phyloP scores from a whole-genome alignment of 1,139 yeast species.

The Eremothecium cymbalariae region DNA sequence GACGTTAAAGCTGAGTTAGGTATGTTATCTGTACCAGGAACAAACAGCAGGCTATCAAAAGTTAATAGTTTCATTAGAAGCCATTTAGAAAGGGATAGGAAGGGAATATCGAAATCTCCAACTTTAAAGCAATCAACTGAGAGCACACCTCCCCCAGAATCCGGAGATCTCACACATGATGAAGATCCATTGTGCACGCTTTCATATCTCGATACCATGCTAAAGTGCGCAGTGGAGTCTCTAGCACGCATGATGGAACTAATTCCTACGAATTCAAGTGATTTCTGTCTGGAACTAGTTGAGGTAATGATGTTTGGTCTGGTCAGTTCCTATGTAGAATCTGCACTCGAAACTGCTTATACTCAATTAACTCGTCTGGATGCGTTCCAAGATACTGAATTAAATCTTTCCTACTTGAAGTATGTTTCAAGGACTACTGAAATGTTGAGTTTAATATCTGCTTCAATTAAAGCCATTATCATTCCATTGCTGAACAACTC shows the following conservation, averaged over 20 bases:
- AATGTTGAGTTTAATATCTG: constrained; percentile 58
- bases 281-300: constrained; percentile 56
- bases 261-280: constrained; percentile 54
- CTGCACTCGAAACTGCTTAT: constrained; percentile 66
- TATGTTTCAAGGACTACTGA: constrained; percentile 53
- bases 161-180: constrained; percentile 22
- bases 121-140: constrained; percentile 24
- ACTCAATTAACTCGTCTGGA: constrained; percentile 36
- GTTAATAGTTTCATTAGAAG: constrained; percentile 36
- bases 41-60: constrained; percentile 32
- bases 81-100: constrained; percentile 34
- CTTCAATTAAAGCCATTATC: constrained; percentile 62
- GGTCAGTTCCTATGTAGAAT: constrained; percentile 66
- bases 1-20: constrained; percentile 16
- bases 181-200: constrained; percentile 36
- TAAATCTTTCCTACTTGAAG: constrained; percentile 38
- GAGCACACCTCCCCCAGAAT: constrained; percentile 10
- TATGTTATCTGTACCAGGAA: constrained; percentile 16
- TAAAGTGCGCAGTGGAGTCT: constrained; percentile 71
- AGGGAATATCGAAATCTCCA: constrained; percentile 17
- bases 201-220: constrained; percentile 50
- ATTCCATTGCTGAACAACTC: constrained; percentile 62
- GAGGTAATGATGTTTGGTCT: constrained; percentile 61
- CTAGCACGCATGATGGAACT: constrained; percentile 72
- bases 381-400: constrained; percentile 33